A percentile compares a stretch with the other conserved stretches of the same genome.
phyloP scores from a whole-genome alignment of 2,329 filamentous ascomycete species.

The Triangularia verruculosa region DNA sequence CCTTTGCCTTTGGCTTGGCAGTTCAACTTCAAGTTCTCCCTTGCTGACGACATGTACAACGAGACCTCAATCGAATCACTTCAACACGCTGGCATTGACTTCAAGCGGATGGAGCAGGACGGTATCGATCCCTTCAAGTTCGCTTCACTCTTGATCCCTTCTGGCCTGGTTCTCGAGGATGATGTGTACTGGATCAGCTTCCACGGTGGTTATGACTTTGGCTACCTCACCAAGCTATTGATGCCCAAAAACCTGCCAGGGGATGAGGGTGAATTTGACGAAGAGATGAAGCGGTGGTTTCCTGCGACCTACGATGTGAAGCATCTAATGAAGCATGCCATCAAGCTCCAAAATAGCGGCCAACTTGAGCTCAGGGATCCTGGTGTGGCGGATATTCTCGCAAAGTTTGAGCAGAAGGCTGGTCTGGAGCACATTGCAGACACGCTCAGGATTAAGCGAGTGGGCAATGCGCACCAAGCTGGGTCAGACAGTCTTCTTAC shows the following conservation, averaged over 20 bases:
- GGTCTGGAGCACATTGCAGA: conserved; percentile 93
- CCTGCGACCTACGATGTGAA: conserved; percentile 94
- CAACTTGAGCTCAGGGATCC: conserved; percentile 63
- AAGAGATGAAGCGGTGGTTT: conserved; percentile 88
- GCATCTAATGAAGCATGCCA: conserved; percentile 89
- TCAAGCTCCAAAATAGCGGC: conserved; percentile 62
- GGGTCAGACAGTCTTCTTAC: conserved; percentile 93
- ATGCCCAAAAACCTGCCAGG: conserved; percentile 79
- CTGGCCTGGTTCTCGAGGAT: conserved; percentile 82
- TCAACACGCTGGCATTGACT: conserved; percentile 89
- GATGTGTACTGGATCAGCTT: conserved; percentile 96
- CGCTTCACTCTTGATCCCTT: conserved; percentile 84
- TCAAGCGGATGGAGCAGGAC: conserved; percentile 75
- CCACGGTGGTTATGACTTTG: conserved; percentile 97
- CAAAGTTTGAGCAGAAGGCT: conserved; percentile 84
- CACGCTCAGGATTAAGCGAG: conserved; percentile 82
- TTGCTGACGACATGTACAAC: conserved; percentile 96
- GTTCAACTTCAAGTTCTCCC: conserved; percentile 97
- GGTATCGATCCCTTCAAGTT: conserved; percentile 91
- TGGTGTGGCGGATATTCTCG: conserved; percentile 68
- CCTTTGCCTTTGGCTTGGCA: conserved; percentile 90
- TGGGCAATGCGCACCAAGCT: conserved; percentile 86
- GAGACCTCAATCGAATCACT: conserved; percentile 91
- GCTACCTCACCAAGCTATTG: conserved; percentile 92
- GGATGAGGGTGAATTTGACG: conserved; percentile 85